Percentiles rank a stretch among this genome's conserved stretches.
These are phyloP conservation scores for Coemansia umbellata DNA, from an alignment of 192 early-diverging fungal genomes.

Conservation along the genomic window DNA sequence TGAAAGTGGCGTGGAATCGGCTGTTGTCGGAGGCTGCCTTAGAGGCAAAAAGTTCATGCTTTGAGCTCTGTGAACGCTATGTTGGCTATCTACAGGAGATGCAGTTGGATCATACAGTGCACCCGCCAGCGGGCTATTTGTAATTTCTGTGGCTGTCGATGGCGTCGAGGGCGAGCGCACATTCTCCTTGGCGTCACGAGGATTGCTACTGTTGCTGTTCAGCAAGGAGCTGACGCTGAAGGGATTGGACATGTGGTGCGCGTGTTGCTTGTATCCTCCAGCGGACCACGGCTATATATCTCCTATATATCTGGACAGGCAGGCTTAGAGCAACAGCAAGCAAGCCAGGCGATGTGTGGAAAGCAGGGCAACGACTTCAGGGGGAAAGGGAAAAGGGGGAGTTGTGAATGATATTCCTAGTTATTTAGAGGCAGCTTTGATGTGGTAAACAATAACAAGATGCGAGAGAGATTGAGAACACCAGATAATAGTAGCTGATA, in stretches of 20 bases:
- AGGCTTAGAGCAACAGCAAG: no score
- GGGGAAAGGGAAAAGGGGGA: no score
- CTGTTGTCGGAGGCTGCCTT: neutral
- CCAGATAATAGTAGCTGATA: no score
- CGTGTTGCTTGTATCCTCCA: no score
- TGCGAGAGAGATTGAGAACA: no score
- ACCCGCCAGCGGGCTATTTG: neutral
- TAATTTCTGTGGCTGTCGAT: slow-evolving; percentile 3
- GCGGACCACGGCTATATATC: no score
- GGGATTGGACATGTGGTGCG: slow-evolving; percentile 1
- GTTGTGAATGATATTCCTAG: no score
- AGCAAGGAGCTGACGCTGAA: slow-evolving; percentile 5
- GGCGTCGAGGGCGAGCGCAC: neutral
- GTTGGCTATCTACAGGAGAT: neutral
- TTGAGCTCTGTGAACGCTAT: neutral
- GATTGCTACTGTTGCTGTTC: slow-evolving; percentile 8
- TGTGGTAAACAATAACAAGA: no score
- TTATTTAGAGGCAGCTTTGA: no score
- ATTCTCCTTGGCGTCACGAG: neutral
- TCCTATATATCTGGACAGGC: no score
- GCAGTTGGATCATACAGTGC: neutral
- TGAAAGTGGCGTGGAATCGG: neutral
- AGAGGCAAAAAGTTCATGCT: slow-evolving; percentile 1
- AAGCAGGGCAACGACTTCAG: no score
- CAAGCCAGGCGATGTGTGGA: no score